Percentiles rank a stretch among this genome's conserved stretches.
Conservation (phyloP, 805 yeast genomes). For the Teunomyces tritomae region DNA sequence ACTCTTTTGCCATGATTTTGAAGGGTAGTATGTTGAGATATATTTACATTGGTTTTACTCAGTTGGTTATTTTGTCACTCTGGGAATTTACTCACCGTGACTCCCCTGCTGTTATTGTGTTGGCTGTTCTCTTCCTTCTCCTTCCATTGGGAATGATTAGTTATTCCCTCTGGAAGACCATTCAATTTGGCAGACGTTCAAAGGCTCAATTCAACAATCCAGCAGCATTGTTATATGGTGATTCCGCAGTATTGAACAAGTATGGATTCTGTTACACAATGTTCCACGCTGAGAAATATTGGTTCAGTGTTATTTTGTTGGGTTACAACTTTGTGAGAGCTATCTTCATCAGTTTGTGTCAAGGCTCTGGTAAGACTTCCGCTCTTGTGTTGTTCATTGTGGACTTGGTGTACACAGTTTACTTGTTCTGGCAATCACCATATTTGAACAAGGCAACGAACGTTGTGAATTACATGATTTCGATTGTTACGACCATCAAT, state of each 20-base stretch:
- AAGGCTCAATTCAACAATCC: constrained; percentile 66
- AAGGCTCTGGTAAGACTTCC: constrained; percentile 78
- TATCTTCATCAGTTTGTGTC: constrained; percentile 74
- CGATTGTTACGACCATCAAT: constrained; percentile 70
- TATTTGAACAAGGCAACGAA: constrained; percentile 83
- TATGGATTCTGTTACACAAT: constrained; percentile 89
- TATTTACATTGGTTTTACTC: constrained; percentile 82
- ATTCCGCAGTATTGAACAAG: constrained; percentile 64
- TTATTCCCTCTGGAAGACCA: constrained; percentile 66
- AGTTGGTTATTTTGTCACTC: constrained; percentile 70
- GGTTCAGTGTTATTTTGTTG: constrained; percentile 73
- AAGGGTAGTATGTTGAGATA: constrained; percentile 81
- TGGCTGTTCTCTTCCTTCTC: constrained; percentile 70
- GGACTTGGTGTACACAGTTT: constrained; percentile 67
- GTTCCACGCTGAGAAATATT: constrained; percentile 77
- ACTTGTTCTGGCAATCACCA: constrained; percentile 65
- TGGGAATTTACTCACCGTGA: constrained; percentile 85
- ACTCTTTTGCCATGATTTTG: constrained; percentile 55
- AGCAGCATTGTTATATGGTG: constrained; percentile 84
- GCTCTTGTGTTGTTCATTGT: constrained; percentile 71
- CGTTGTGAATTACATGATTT: constrained; percentile 66
- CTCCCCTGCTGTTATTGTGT: constrained; percentile 83
- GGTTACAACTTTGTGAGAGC: constrained; percentile 63
- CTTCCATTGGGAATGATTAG: constrained; percentile 58
- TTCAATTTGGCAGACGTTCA: constrained; percentile 61